These are phyloP conservation scores for Hymenoscyphus scutula DNA, from an alignment of 2,329 filamentous ascomycete genomes.

Conservation along the genomic window DNA sequence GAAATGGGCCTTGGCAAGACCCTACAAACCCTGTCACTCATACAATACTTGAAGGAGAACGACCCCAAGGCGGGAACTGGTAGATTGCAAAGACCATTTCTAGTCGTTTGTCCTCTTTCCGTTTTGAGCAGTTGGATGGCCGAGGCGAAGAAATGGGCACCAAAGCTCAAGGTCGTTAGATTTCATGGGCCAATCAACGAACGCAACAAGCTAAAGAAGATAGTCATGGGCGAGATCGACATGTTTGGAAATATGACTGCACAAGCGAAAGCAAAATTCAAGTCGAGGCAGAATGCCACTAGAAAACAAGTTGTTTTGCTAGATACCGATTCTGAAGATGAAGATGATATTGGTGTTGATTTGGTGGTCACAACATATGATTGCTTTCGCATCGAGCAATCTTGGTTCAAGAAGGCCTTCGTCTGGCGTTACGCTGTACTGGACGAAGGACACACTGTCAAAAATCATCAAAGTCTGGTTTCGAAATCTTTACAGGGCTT, in stretches of 20 bases:
- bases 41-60: constrained; percentile 46
- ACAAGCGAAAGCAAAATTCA: constrained; percentile 31
- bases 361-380: constrained; percentile 52
- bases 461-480: constrained; percentile 42
- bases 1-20: constrained; percentile 53
- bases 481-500: constrained; percentile 36
- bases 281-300: constrained; percentile 22
- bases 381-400: constrained; percentile 43
- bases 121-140: constrained; percentile 49
- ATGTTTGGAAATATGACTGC: constrained; percentile 41
- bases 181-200: constrained; percentile 47
- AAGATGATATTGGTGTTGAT: constrained; percentile 37
- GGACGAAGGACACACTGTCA: constrained; percentile 51
- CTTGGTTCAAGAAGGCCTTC: constrained; percentile 50
- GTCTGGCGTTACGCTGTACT: constrained; percentile 52
- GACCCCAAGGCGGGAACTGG: constrained; percentile 36
- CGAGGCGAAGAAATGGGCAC: constrained; percentile 48
- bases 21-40: constrained; percentile 47
- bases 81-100: constrained; percentile 41
- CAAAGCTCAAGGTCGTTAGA: constrained; percentile 44
- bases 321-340: constrained; percentile 33
- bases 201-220: constrained; percentile 45
- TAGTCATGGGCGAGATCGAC: constrained; percentile 45
- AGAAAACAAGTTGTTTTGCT: constrained; percentile 25
- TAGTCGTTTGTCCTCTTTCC: constrained; percentile 51